Conservation (phyloP, 2,329 filamentous ascomycete genomes). For the Aureobasidium sp. region DNA sequence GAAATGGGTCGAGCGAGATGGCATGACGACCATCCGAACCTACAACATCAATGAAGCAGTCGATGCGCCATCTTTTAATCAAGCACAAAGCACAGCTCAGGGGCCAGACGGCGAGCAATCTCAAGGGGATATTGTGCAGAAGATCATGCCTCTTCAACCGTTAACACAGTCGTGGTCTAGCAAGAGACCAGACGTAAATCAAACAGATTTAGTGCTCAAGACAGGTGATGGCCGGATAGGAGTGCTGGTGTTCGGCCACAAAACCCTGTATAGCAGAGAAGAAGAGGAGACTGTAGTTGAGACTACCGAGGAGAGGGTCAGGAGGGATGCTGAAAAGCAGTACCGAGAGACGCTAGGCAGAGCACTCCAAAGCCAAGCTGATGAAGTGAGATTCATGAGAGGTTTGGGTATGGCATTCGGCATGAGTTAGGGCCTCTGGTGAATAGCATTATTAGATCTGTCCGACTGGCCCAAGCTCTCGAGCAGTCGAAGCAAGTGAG, state of each 20-base stretch:
- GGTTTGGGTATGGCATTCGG: slow-evolving; percentile 42
- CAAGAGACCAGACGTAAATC: slow-evolving; percentile 23
- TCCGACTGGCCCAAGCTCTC: slow-evolving; percentile 7
- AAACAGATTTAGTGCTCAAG: slow-evolving; percentile 72
- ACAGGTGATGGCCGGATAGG: slow-evolving; percentile 77
- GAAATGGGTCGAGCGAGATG: slow-evolving; percentile 88
- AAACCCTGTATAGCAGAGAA: slow-evolving; percentile 26
- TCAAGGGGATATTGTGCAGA: slow-evolving; percentile 66
- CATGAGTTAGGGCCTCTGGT: neutral
- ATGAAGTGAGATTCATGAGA: slow-evolving; percentile 67
- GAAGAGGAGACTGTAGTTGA: slow-evolving; percentile 35
- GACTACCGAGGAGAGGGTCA: slow-evolving; percentile 37
- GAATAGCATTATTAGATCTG: neutral
- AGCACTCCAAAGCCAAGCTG: slow-evolving; percentile 67
- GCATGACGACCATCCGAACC: slow-evolving; percentile 44
- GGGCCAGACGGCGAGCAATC: slow-evolving; percentile 19
- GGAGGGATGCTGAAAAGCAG: slow-evolving; percentile 46
- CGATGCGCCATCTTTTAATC: slow-evolving; percentile 9
- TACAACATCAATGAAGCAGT: slow-evolving; percentile 47
- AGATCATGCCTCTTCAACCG: slow-evolving; percentile 53
- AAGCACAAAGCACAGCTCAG: slow-evolving; percentile 9
- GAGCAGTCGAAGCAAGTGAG: slow-evolving; percentile 1
- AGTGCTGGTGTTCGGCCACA: slow-evolving; percentile 46
- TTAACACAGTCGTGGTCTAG: neutral
- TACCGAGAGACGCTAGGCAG: slow-evolving; percentile 66